Percentiles rank a stretch among this genome's conserved stretches.
These are phyloP conservation scores for Gynochthodes officinalis DNA, from an alignment of 257 asterid species.

Conservation along the genomic window DNA sequence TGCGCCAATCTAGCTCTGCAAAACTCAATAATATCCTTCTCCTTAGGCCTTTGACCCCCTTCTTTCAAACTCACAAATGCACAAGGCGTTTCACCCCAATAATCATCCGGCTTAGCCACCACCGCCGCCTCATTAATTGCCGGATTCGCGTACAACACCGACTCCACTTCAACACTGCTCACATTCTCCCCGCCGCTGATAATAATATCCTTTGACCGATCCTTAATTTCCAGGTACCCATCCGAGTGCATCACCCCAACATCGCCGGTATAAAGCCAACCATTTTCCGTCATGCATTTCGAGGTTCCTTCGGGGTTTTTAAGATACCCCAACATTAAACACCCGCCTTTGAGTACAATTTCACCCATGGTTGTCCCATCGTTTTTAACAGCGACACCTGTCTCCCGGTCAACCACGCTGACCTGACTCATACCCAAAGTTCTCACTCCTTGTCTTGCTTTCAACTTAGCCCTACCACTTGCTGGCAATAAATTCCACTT, in stretches of 20 bases:
- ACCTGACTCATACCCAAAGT: slow-evolving; percentile 46
- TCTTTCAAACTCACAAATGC: slow-evolving; percentile 27
- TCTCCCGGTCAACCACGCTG: slow-evolving; percentile 53
- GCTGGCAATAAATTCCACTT: slow-evolving; percentile 57
- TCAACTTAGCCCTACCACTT: slow-evolving; percentile 46
- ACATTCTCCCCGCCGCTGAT: slow-evolving; percentile 34
- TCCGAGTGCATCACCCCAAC: slow-evolving; percentile 32
- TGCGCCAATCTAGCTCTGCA: slow-evolving; percentile 21
- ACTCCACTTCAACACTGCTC: slow-evolving; percentile 33
- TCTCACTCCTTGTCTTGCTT: slow-evolving; percentile 70
- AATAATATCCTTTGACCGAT: slow-evolving; percentile 29
- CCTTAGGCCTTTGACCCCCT: neutral
- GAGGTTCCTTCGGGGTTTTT: slow-evolving; percentile 26
- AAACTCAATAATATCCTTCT: slow-evolving; percentile 21
- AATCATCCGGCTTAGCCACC: slow-evolving; percentile 26
- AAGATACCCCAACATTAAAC: slow-evolving; percentile 28
- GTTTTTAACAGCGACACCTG: slow-evolving; percentile 43
- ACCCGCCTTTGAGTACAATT: slow-evolving; percentile 18
- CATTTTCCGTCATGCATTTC: slow-evolving; percentile 30
- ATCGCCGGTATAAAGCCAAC: slow-evolving; percentile 31
- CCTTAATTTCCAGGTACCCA: slow-evolving; percentile 31
- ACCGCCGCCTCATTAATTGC: slow-evolving; percentile 33
- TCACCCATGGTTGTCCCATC: slow-evolving; percentile 19
- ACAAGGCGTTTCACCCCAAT: slow-evolving; percentile 34
- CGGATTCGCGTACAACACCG: slow-evolving; percentile 23